Evolutionary conservation across 257 asterid species (phyloP), one percentile per base, ranked within the genome.

Genomic region (Leptodermis oblonga): DNA sequence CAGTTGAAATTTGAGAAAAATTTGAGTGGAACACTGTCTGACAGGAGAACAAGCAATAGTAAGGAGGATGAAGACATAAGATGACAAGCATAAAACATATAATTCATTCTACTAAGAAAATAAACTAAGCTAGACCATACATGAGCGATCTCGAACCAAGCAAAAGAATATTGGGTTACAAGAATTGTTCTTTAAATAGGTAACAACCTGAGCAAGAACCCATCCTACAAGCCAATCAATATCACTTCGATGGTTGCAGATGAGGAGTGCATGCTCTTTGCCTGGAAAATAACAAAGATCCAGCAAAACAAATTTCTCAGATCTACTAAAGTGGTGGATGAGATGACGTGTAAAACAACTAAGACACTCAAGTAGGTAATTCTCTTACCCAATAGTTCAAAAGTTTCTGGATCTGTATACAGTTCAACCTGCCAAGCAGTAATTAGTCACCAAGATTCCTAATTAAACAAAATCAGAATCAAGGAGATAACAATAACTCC

Each of bases 191-290:
- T 54, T 34, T 22, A 75, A 79, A 74, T 36, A 33, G 65, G 75
- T 60, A 77, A 62, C 34, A 73, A 93, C 99, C 99, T 93, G 99
- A 74, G 97, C 95, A 65, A 90, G 69, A 73, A 93, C 82, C 97
- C 97, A 93, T 81, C 97, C 99, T 65, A 93, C 99, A 75, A 93
- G 96, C 99, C 99, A 93, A 78, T 93, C 99, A 62, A 93, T 89
- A 76, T 93, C 99, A 80, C 99, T 90, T 80, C 77, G 82, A 83
- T 93, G 99, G 76, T 90, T 93, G 89, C 96, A 87, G 68, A 90
- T 84, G 76, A 90, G 77, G 71, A 90, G 92, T 65, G 95, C 95
- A 41, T 75, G 85, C 75, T 91, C 97, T 80, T 88, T 88, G 61
- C 95, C 97, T 91, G 82, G 26, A 63, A 51, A 80, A 73, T 70